Base-by-base conservation (phyloP, 768 basidiomycete species). In the Pleurotus tuoliensis region DNA sequence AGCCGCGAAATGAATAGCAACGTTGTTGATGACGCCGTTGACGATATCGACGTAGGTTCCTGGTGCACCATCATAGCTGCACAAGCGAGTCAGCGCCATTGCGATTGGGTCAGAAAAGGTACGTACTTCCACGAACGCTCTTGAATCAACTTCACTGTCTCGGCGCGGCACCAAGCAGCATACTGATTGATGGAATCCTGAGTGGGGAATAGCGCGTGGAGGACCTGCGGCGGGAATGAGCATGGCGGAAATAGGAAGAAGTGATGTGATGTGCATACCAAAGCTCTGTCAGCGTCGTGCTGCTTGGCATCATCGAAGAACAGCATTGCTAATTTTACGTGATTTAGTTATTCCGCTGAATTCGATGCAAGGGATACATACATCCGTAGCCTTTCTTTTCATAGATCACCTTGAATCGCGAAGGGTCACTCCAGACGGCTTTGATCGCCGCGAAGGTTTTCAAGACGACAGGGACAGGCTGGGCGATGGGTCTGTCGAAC, bases 1-100 rank as follows among this genome's bases (percentile, higher is more conserved):
- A 4, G 75, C 70, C 5, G 73, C 73, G 77, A 77, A 80, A 50
- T 74, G 70, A 2, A 75, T 68, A 5, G 68, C 65, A n/a, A 70
- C 66, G 12, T 72, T 59, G 57, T 77, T 77, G 64, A 75, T 68
- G 5, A 79, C 76, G 57, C 77, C 72, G 41, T 69, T 66, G 25
- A 78, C 74, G 59, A 80, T 69, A 57, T 82, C 76, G 55, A 81
- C 59, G 30, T 66, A 70, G 44, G 56, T 64, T 41, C 69, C 70
- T 15, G 67, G 54, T n/a, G 64, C 59, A 38, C 69, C 67, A 56
- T 67, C 62, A 34, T 65, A 64, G 11, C 51, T 48, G 34, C 25
- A 11, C 40, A n/a, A 8, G 22, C n/a, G 25, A 25, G 37, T 25
- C 25, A 40, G 30, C 11, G 11, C 8, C 30, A 9, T 12, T 34